A percentile compares a stretch with the other conserved stretches of the same genome.
Evolutionary conservation across 306 rosid species (phyloP).

Genomic region (Lithocarpus polystachyus): DNA sequence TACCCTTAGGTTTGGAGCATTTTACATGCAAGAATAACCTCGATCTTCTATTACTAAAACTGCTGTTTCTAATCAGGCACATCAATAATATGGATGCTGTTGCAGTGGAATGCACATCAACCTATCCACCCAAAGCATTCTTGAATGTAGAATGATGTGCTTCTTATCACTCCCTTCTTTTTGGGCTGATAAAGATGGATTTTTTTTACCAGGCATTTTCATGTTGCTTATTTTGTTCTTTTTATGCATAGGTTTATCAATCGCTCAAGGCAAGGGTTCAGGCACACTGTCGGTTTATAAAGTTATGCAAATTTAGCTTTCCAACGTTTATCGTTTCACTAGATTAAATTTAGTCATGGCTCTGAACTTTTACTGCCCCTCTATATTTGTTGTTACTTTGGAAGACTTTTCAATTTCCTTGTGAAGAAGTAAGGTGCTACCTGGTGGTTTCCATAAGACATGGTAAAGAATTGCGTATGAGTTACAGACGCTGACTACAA

Average conservation of each 20-base stretch:
- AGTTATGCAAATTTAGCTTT: background rate
- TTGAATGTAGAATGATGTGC: conserved; percentile 23
- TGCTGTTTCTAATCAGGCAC: conserved; percentile 54
- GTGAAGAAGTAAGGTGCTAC: too few species aligned
- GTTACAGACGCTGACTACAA: too few species aligned
- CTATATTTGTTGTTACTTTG: background rate
- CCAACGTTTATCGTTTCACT: background rate
- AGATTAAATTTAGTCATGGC: conserved; percentile 1
- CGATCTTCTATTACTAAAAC: background rate
- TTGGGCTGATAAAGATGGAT: background rate
- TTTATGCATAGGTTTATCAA: background rate
- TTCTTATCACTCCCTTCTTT: background rate
- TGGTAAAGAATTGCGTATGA: too few species aligned
- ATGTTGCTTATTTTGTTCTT: background rate
- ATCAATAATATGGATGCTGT: conserved; percentile 83
- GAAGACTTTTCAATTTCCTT: background rate
- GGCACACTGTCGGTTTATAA: background rate
- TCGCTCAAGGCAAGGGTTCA: background rate
- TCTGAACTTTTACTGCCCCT: background rate
- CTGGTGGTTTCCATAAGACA: too few species aligned
- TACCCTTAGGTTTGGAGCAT: conserved; percentile 2
- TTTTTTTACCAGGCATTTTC: background rate
- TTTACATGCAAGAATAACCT: conserved; percentile 1
- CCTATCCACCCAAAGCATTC: conserved; percentile 35
- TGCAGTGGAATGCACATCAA: conserved; percentile 77